Evolutionary conservation across 192 early-diverging fungal species (phyloP).

Genomic region (Dissophora globulifera): DNA sequence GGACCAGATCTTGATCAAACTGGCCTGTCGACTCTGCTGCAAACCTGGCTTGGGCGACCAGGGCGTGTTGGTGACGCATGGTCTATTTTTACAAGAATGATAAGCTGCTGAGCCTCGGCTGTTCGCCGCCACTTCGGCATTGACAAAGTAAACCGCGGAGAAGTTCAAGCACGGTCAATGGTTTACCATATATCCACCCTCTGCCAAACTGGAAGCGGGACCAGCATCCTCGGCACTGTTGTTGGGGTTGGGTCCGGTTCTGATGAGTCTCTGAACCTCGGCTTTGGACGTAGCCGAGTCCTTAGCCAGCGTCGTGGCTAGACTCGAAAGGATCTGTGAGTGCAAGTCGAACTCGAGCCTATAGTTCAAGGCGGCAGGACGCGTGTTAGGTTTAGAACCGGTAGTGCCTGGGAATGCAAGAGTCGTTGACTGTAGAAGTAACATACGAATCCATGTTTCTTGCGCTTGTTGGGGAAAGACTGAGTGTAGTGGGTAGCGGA

Average conservation of each 20-base stretch:
- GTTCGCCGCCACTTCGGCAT: too few species aligned
- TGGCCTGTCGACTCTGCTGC: constrained; percentile 50
- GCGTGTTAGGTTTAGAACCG: neutral
- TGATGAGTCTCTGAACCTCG: constrained; percentile 55
- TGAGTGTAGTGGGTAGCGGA: too few species aligned
- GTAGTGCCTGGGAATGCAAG: too few species aligned
- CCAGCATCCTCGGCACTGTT: too few species aligned
- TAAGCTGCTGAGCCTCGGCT: too few species aligned
- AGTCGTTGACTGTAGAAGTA: too few species aligned
- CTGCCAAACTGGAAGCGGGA: constrained; percentile 35
- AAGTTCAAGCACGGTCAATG: too few species aligned
- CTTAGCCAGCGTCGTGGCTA: constrained; percentile 62
- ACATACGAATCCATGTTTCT: too few species aligned
- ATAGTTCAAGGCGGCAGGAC: constrained; percentile 4
- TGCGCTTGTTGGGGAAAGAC: too few species aligned
- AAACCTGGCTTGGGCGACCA: constrained; percentile 49
- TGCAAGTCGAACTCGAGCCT: constrained; percentile 69
- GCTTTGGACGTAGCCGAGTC: constrained; percentile 55
- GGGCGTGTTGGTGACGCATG: constrained; percentile 50
- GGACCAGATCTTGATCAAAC: constrained; percentile 49
- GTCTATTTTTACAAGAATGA: too few species aligned
- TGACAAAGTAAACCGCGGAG: too few species aligned
- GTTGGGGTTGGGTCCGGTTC: too few species aligned
- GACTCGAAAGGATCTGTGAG: constrained; percentile 60
- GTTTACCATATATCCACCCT: constrained; percentile 47